Evolutionary conservation across 1,139 yeast genomes (phyloP), one percentile per base, ranked within the genome.

Genomic region (Suhomyces taliae): DNA sequence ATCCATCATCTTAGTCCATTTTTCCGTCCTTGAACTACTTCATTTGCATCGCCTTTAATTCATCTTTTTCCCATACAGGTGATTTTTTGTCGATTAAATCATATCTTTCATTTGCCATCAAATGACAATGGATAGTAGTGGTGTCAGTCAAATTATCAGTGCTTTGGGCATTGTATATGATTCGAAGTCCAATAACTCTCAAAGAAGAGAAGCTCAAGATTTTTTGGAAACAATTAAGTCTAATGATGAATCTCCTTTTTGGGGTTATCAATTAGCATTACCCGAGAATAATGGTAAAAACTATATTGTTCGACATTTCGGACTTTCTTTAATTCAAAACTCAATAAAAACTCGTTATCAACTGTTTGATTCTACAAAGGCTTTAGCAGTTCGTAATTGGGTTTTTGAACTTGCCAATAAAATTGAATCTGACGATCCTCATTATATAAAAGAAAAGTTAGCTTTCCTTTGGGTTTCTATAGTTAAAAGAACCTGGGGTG

Each of bases 401-500:
- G 79, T 91, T 33, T 77, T 89, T 38, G 96, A 90, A 53, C 76
- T 93, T 47, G 83, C 91, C 31, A 72, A 73, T 40, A 78, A 82
- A 48, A 78, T 86, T 1, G 65, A 72, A 14, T 69, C 72, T n/a
- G 65, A 70, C 26, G 97, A 93, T 63, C 97, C 98, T 9, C 93
- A 90, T 65, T 95, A 85, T 57, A 75, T 95, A 47, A 89, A 86
- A 60, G 98, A 91, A 61, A 95, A 95, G 66, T 64, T 91, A 42
- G 96, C 98, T 5, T 85, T 82, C 54, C 69, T 93, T 26, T 91
- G 98, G 97, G 97, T 89, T 0, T 86, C 90, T 37, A 75, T 93
- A 10, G 96, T 97, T n/a, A 93, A 95, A 61, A 77, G 96, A 46
- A 78, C 83, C 36, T 95, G 99, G 99, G 98, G 98, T 8, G 73